Conservation (phyloP, 2,329 filamentous ascomycete genomes). For the Fusarium sp. region DNA sequence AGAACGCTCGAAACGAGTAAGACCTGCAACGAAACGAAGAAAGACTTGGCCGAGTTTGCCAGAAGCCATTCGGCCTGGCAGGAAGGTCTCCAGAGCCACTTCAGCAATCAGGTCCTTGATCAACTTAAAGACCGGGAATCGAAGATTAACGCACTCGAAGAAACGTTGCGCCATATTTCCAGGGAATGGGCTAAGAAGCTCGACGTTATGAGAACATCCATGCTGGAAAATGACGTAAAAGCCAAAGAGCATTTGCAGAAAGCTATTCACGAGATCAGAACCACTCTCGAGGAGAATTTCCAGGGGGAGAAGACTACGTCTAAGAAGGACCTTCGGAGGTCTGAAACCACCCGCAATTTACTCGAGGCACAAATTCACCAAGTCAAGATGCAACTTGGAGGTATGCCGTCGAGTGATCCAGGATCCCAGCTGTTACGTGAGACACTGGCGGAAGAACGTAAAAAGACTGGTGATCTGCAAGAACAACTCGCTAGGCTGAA, state of each 20-base stretch:
- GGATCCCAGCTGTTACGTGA: constrained; percentile 15
- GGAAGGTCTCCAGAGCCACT: constrained; percentile 4
- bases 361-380: constrained; percentile 40
- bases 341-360: constrained; percentile 19
- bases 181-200: constrained; percentile 36
- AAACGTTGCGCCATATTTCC: constrained; percentile 30
- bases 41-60: constrained; percentile 19
- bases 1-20: constrained; percentile 20
- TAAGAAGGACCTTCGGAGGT: constrained; percentile 28
- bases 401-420: neutral
- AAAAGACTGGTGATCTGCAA: constrained; percentile 20
- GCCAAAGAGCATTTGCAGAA: constrained; percentile 31
- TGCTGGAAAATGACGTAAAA: constrained; percentile 23
- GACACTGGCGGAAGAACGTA: constrained; percentile 24
- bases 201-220: constrained; percentile 22
- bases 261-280: constrained; percentile 34
- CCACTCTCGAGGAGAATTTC: constrained; percentile 40
- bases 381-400: constrained; percentile 31
- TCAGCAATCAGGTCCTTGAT: constrained; percentile 30
- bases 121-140: constrained; percentile 37
- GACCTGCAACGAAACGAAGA: constrained; percentile 30
- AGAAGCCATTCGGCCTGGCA: constrained; percentile 12
- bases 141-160: constrained; percentile 38
- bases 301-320: constrained; percentile 35
- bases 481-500: constrained; percentile 41